A percentile compares a stretch with the other conserved stretches of the same genome.
phyloP scores from a whole-genome alignment of 2,329 filamentous ascomycete species.

The Fusarium sambucinum region DNA sequence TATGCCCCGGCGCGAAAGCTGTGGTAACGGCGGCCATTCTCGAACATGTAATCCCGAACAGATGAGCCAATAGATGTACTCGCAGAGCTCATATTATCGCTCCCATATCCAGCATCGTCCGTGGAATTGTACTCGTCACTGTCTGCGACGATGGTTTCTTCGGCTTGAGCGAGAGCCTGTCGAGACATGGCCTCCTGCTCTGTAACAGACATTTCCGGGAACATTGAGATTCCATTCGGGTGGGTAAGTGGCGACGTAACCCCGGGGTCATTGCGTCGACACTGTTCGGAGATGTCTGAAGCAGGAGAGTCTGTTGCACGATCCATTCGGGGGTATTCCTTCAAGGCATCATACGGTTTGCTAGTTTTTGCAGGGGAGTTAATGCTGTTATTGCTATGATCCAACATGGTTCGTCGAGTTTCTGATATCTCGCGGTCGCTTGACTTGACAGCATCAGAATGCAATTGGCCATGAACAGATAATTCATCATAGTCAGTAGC shows the following conservation, averaged over 20 bases:
- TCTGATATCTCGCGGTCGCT: background rate
- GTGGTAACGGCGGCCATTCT: slow-evolving; percentile 71
- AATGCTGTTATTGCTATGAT: background rate
- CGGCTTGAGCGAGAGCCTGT: slow-evolving; percentile 54
- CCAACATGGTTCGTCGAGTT: background rate
- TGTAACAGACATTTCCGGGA: slow-evolving; percentile 52
- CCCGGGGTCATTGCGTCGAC: slow-evolving; percentile 38
- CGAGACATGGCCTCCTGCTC: slow-evolving; percentile 54
- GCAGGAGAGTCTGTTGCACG: slow-evolving; percentile 9
- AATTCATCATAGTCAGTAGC: slow-evolving; percentile 10
- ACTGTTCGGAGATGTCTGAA: slow-evolving; percentile 1
- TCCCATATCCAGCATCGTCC: slow-evolving; percentile 53
- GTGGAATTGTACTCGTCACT: slow-evolving; percentile 45
- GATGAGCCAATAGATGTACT: slow-evolving; percentile 56
- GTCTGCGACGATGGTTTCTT: slow-evolving; percentile 54
- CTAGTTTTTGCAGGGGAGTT: slow-evolving; percentile 2
- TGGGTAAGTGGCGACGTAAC: slow-evolving; percentile 52
- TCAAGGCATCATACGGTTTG: slow-evolving; percentile 8
- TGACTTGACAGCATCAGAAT: slow-evolving; percentile 1
- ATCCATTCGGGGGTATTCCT: slow-evolving; percentile 10
- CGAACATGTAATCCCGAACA: slow-evolving; percentile 64
- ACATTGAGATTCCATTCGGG: slow-evolving; percentile 55
- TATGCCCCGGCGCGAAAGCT: slow-evolving; percentile 66
- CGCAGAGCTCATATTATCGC: slow-evolving; percentile 52
- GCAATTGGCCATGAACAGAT: background rate